phyloP scores from a whole-genome alignment of 2,329 filamentous ascomycete species.

The Hypomyces rosellus region DNA sequence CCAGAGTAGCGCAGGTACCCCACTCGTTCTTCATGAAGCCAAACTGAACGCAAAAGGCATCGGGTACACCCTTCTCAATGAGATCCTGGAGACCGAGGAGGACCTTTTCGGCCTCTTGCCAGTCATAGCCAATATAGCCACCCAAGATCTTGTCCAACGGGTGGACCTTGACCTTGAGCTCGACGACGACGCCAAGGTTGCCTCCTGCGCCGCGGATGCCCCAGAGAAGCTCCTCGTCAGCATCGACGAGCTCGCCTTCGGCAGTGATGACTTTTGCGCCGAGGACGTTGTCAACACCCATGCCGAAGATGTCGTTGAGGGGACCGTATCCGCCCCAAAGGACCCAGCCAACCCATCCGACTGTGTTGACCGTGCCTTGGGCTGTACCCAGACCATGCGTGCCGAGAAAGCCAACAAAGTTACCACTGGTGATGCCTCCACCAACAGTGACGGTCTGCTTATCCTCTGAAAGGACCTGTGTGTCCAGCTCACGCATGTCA shows the following conservation, averaged over 20 bases:
- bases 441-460: conserved; percentile 27
- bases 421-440: conserved; percentile 20
- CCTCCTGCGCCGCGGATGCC: conserved; percentile 35
- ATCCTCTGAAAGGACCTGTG: conserved; percentile 22
- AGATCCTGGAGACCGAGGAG: background rate
- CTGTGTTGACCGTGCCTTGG: conserved; percentile 18
- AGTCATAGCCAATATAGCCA: no score
- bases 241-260: conserved; percentile 29
- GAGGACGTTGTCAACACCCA: conserved; percentile 32
- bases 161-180: conserved; percentile 35
- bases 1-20: background rate
- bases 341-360: conserved; percentile 30
- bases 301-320: conserved; percentile 24
- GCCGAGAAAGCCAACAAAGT: conserved; percentile 22
- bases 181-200: conserved; percentile 33
- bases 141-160: conserved; percentile 7
- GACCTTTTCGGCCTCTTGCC: no score
- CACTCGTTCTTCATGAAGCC: conserved; percentile 4
- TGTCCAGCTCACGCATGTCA: conserved; percentile 31
- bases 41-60: conserved; percentile 4
- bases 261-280: conserved; percentile 32
- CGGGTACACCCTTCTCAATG: background rate
- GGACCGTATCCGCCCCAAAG: conserved; percentile 30
- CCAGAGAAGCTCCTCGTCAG: conserved; percentile 29
- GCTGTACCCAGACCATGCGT: conserved; percentile 25